A percentile compares a stretch with the other conserved stretches of the same genome.
These are phyloP conservation scores for Trichoderma sp. DNA, from an alignment of 2,329 filamentous ascomycete species.

Conservation along the genomic window DNA sequence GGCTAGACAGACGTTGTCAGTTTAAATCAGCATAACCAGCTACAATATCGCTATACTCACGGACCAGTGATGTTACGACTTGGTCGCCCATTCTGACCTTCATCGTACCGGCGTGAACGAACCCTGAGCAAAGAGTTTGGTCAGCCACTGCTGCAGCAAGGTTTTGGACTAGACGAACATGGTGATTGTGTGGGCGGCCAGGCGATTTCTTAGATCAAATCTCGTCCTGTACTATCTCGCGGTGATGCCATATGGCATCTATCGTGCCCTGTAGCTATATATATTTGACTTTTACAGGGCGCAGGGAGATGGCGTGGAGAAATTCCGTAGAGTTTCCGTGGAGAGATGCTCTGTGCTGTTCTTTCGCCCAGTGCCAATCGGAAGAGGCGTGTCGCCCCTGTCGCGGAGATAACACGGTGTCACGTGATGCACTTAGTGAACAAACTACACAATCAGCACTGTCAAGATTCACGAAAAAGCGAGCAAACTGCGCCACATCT, in stretches of 20 bases:
- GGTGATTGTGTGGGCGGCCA: neutral
- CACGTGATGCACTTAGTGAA: slow-evolving; percentile 28
- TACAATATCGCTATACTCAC: slow-evolving; percentile 27
- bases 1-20: slow-evolving; percentile 30
- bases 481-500: neutral
- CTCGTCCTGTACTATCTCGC: neutral
- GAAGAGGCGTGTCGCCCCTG: slow-evolving; percentile 11
- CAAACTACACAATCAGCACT: slow-evolving; percentile 21
- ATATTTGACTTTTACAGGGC: neutral
- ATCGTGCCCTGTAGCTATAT: neutral
- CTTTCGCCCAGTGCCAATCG: slow-evolving; percentile 25
- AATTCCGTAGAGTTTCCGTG: neutral
- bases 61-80: slow-evolving; percentile 39
- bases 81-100: slow-evolving; percentile 24
- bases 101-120: slow-evolving; percentile 21
- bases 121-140: slow-evolving; percentile 14
- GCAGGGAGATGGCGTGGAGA: neutral
- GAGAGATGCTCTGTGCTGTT: neutral
- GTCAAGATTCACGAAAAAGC: slow-evolving; percentile 7
- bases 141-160: neutral
- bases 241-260: neutral
- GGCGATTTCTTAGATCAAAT: neutral
- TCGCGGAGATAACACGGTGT: slow-evolving; percentile 35
- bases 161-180: slow-evolving; percentile 6
- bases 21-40: neutral